Percentiles rank a stretch among this genome's conserved stretches.
phyloP scores from a whole-genome alignment of 257 asterid species.

The Ocimum tenuiflorum region DNA sequence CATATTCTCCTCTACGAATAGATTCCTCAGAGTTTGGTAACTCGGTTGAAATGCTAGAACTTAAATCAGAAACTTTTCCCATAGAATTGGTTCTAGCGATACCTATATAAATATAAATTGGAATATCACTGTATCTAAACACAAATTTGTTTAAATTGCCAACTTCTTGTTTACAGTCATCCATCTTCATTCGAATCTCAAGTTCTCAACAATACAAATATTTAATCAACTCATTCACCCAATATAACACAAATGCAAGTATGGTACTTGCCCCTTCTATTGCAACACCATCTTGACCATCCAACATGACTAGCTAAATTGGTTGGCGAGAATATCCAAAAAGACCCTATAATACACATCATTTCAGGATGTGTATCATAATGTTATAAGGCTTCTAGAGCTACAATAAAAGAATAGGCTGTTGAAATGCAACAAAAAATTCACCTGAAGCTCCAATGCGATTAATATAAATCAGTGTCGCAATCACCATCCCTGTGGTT shows the following conservation, averaged over 20 bases:
- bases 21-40: conserved; percentile 77
- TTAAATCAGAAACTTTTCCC: conserved; percentile 70
- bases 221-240: too few relatives aligned
- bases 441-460: conserved; percentile 96
- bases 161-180: too few relatives aligned
- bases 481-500: conserved; percentile 98
- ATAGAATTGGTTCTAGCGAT: conserved; percentile 69
- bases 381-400: conserved; percentile 2
- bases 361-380: not conserved
- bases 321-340: too few relatives aligned
- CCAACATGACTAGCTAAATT: not conserved
- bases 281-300: too few relatives aligned
- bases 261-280: too few relatives aligned
- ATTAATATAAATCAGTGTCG: conserved; percentile 73
- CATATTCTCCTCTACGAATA: conserved; percentile 86
- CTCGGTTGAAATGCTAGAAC: conserved; percentile 48
- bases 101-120: conserved; percentile 42
- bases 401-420: conserved; percentile 1
- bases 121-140: conserved; percentile 26
- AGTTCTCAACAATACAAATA: too few relatives aligned
- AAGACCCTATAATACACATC: too few relatives aligned
- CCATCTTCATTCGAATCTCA: too few relatives aligned
- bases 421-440: conserved; percentile 18
- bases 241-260: too few relatives aligned
- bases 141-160: conserved; percentile 17